Evolutionary conservation across 2,329 filamentous ascomycete genomes (phyloP).

Genomic region (Amesomyces nigricolor): DNA sequence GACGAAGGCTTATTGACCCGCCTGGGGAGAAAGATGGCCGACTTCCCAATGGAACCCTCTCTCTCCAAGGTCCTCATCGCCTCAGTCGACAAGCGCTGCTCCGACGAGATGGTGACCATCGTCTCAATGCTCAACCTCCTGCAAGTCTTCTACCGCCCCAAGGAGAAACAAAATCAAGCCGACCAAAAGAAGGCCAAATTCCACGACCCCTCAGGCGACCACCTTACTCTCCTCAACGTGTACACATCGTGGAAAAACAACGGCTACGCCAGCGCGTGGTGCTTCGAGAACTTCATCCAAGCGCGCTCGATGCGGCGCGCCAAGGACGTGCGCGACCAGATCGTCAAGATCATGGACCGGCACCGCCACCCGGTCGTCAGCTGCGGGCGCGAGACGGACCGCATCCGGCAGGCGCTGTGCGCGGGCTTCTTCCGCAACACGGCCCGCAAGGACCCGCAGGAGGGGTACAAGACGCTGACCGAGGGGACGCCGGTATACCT

Average conservation of each 20-base stretch:
- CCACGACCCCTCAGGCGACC: slow-evolving; percentile 89
- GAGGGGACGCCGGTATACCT: slow-evolving; percentile 93
- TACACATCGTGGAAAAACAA: slow-evolving; percentile 95
- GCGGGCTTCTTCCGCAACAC: slow-evolving; percentile 93
- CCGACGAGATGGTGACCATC: slow-evolving; percentile 89
- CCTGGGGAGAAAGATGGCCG: slow-evolving; percentile 92
- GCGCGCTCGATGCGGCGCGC: slow-evolving; percentile 81
- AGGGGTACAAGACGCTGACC: slow-evolving; percentile 95
- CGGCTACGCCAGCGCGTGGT: slow-evolving; percentile 82
- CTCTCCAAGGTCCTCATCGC: slow-evolving; percentile 86
- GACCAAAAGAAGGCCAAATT: slow-evolving; percentile 98
- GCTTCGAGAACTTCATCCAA: slow-evolving; percentile 96
- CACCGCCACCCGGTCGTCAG: slow-evolving; percentile 78
- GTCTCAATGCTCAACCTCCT: slow-evolving; percentile 89
- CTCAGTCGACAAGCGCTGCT: slow-evolving; percentile 80
- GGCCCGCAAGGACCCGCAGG: slow-evolving; percentile 89
- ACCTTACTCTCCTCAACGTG: slow-evolving; percentile 90
- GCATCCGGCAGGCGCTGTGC: slow-evolving; percentile 84
- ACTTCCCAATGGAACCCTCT: slow-evolving; percentile 95
- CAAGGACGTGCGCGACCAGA: slow-evolving; percentile 86
- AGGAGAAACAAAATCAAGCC: slow-evolving; percentile 93
- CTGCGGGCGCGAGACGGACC: slow-evolving; percentile 81
- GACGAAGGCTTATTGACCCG: slow-evolving; percentile 92
- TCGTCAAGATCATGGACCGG: slow-evolving; percentile 88
- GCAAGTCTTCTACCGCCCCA: slow-evolving; percentile 88